phyloP scores from a whole-genome alignment of 176 grass and related monocot genomes.

The Cenchrus purpureus region DNA sequence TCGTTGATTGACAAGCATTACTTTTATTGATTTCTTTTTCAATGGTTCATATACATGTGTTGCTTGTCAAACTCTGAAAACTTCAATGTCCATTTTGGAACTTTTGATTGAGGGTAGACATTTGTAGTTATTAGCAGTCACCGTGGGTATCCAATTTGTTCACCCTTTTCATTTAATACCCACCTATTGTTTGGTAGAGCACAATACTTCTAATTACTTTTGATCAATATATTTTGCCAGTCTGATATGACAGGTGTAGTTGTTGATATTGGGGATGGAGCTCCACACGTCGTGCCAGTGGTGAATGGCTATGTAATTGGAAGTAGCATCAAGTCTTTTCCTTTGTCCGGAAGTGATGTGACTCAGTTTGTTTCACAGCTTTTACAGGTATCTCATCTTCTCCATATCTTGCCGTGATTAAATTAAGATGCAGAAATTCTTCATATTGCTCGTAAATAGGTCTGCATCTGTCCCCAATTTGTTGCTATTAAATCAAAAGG shows the following conservation, averaged over 20 bases:
- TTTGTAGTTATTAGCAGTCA: background rate
- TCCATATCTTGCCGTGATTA: slow-evolving; percentile 31
- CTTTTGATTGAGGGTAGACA: background rate
- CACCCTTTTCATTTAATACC: slow-evolving; percentile 1
- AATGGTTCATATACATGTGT: background rate
- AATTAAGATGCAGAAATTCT: background rate
- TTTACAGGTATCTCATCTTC: slow-evolving; percentile 66
- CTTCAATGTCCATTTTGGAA: background rate
- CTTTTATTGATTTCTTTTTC: background rate
- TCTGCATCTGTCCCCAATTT: background rate
- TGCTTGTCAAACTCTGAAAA: slow-evolving; percentile 22
- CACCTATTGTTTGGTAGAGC: slow-evolving; percentile 7
- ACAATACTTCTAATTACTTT: slow-evolving; percentile 51
- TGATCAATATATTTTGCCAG: slow-evolving; percentile 75
- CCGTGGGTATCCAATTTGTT: background rate
- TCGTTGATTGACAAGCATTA: background rate
- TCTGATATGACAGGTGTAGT: slow-evolving; percentile 99
- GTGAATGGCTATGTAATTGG: slow-evolving; percentile 98
- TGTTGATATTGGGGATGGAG: slow-evolving; percentile 96
- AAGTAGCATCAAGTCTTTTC: slow-evolving; percentile 98
- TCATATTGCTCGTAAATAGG: slow-evolving; percentile 25
- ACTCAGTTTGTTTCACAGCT: slow-evolving; percentile 90
- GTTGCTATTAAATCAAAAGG: slow-evolving; percentile 33
- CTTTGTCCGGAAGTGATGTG: slow-evolving; percentile 80
- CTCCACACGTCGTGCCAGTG: slow-evolving; percentile 87